Evolutionary conservation across 208 protist species (phyloP), one percentile per base, ranked within the genome.

Genomic region (Leptomonas pyrrhocoris): DNA sequence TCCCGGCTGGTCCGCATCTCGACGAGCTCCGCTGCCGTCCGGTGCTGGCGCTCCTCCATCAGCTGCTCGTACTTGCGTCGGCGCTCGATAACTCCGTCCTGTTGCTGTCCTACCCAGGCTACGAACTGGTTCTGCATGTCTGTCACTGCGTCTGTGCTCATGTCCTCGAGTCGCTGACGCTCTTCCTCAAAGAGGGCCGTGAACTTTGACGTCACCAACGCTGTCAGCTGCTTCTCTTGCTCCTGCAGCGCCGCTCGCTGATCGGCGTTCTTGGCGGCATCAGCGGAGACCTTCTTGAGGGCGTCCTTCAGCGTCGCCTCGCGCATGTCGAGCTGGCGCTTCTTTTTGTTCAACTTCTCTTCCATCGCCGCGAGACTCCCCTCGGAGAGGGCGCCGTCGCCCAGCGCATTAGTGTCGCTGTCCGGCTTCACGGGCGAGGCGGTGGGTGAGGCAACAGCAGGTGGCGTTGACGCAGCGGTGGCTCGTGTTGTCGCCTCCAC

Each of bases 271-370:
- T 68, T 78, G 3, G 74, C 75, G 19, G 82, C 80, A 58, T 93
- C 84, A 23, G 45, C 53, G 4, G 79, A 80, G 15, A 88, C 79
- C 61, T 89, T 90, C 54, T 90, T 87, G 42, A 89, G 65, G 7
- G 81, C 79, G 40, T 85, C 83, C 70, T 93, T 79, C 67, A 90
- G 80, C 48, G 83, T 82, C 19, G 78, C 74, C 65, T 93, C 84
- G 13, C 81, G 79, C 69, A 84, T 31, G 62, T 87, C 80, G 0
- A 90, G 72, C 46, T 79, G 65, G 11, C 73, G 81, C 54, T 86
- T 65, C 70, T 77, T 80, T 62, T 83, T 80, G 28, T 69, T 67
- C 36, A 83, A 48, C 11, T 34, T 34, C 16, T 73, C 64, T 38
- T 75, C 69, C 31, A 74, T 65, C 19, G 45, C 60, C 5, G 59